Evolutionary conservation across 768 basidiomycete species (phyloP).

Genomic region (Gloeostereum incarnatum): DNA sequence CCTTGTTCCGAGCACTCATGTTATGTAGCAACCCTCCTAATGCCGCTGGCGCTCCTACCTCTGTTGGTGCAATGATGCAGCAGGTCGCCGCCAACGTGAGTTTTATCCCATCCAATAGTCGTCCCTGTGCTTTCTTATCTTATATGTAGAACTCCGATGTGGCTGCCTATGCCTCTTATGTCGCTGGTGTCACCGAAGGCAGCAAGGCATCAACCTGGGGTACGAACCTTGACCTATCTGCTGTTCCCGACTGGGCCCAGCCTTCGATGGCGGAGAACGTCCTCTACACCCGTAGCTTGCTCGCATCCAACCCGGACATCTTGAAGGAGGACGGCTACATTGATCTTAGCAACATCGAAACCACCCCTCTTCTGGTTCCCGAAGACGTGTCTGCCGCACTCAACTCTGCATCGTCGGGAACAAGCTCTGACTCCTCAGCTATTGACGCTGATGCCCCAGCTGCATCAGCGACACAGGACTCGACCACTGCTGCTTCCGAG

Average conservation of each 20-base stretch:
- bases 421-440: conserved; percentile 9
- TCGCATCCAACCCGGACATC: conserved; percentile 42
- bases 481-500: conserved; percentile 13
- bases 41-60: conserved; percentile 31
- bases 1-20: conserved; percentile 3
- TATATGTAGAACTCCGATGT: conserved; percentile 40
- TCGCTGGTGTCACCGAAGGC: conserved; percentile 34
- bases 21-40: conserved; percentile 45
- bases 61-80: conserved; percentile 46
- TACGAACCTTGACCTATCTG: conserved; percentile 44
- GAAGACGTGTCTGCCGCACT: conserved; percentile 42
- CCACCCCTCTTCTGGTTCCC: conserved; percentile 50
- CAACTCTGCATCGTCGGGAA: conserved; percentile 15
- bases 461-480: conserved; percentile 16
- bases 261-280: conserved; percentile 46
- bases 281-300: conserved; percentile 30
- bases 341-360: conserved; percentile 31
- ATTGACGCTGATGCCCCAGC: conserved; percentile 18
- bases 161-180: conserved; percentile 45
- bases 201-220: conserved; percentile 54
- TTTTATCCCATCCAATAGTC: conserved; percentile 4
- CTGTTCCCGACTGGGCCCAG: conserved; percentile 48
- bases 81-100: conserved; percentile 34
- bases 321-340: conserved; percentile 40
- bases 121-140: conserved; percentile 4